These are phyloP conservation scores for Ceratobasidium sp. DNA, from an alignment of 1,284 basidiomycete genomes.

Conservation along the genomic window DNA sequence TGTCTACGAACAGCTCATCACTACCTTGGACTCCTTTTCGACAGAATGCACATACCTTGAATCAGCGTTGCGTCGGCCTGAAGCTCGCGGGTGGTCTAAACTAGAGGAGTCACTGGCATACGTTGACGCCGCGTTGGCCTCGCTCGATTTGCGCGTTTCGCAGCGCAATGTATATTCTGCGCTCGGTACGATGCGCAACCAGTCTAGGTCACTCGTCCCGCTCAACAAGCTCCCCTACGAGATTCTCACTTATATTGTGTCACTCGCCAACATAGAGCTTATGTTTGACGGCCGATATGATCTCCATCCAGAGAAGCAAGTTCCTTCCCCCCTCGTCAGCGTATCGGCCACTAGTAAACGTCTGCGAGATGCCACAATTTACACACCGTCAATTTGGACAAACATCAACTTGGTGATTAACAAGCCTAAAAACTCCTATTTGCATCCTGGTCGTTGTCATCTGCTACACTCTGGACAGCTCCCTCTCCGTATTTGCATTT, in stretches of 20 bases:
- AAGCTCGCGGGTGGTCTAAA: neutral
- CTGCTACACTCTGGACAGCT: neutral
- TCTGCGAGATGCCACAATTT: neutral
- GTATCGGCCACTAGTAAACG: neutral
- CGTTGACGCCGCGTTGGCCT: neutral
- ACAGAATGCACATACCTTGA: neutral
- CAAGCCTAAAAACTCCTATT: neutral
- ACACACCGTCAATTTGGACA: neutral
- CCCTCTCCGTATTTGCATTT: neutral
- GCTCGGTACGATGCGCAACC: neutral
- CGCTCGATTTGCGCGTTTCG: neutral
- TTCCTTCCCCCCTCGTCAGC: neutral
- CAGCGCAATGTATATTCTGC: neutral
- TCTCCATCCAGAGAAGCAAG: neutral
- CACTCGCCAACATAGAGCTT: neutral
- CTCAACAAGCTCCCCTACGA: neutral
- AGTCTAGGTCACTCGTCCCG: neutral
- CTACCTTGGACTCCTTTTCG: neutral
- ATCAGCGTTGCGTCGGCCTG: neutral
- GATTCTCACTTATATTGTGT: neutral
- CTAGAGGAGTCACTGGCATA: neutral
- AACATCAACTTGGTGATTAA: neutral
- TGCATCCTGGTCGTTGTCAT: neutral
- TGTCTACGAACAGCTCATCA: neutral
- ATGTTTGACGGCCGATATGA: neutral